A percentile compares a stretch with the other conserved stretches of the same genome.
Evolutionary conservation across 352 stramenopile genomes (phyloP).

Genomic region (Phytopythium litorale): DNA sequence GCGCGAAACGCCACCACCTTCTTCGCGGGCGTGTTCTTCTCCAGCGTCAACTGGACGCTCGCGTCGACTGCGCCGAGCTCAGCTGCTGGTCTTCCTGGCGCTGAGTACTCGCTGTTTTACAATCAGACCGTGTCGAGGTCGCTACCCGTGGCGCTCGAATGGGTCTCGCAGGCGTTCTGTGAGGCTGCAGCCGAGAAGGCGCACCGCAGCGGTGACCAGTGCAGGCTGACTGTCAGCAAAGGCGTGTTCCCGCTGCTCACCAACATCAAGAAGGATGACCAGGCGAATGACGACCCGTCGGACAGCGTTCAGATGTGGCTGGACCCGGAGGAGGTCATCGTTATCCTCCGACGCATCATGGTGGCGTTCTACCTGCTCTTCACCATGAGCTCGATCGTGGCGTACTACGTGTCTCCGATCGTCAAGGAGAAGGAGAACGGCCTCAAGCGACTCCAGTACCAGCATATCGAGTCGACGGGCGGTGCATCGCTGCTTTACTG

Average conservation of each 20-base stretch:
- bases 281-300: constrained; percentile 1
- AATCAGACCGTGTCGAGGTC: constrained; percentile 59
- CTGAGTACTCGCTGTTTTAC: constrained; percentile 58
- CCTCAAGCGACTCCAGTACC: constrained; percentile 70
- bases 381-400: constrained; percentile 55
- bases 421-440: constrained; percentile 71
- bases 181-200: constrained; percentile 18
- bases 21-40: constrained; percentile 58
- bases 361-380: constrained; percentile 85
- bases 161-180: constrained; percentile 61
- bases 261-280: constrained; percentile 10
- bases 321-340: constrained; percentile 28
- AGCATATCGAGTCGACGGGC: constrained; percentile 43
- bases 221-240: constrained; percentile 44
- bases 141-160: constrained; percentile 57
- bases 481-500: constrained; percentile 61
- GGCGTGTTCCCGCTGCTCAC: constrained; percentile 40
- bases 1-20: constrained; percentile 38
- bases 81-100: constrained; percentile 1
- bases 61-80: background rate
- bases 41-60: constrained; percentile 26
- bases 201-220: constrained; percentile 21
- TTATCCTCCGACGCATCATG: constrained; percentile 81
- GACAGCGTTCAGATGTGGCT: constrained; percentile 11
- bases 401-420: constrained; percentile 58